Conservation (phyloP, 768 basidiomycete genomes). For the Hypholoma fasciculare region DNA sequence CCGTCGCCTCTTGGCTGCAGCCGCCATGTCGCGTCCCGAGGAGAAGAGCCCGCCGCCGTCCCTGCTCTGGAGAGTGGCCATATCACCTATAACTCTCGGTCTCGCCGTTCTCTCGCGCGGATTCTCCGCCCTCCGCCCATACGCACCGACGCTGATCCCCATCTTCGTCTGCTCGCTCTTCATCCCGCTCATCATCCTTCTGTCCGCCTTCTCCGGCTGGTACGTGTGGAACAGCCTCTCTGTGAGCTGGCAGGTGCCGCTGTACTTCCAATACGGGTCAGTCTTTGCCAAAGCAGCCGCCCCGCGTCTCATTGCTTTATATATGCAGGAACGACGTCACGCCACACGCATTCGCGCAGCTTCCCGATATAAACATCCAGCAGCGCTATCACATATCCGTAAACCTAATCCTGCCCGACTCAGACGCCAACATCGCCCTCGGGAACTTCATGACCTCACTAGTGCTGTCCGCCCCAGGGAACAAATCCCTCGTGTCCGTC, state of each 20-base stretch:
- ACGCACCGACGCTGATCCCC: slow-evolving; percentile 67
- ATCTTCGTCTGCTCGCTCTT: slow-evolving; percentile 58
- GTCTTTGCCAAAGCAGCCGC: background rate
- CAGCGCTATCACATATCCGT: slow-evolving; percentile 81
- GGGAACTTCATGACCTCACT: slow-evolving; percentile 86
- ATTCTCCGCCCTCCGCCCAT: slow-evolving; percentile 38
- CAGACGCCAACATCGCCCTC: slow-evolving; percentile 66
- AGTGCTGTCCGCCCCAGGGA: slow-evolving; percentile 56
- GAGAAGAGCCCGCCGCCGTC: background rate
- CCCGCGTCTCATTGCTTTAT: background rate
- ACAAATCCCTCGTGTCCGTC: slow-evolving; percentile 59
- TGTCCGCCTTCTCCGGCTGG: slow-evolving; percentile 70
- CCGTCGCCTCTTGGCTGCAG: background rate
- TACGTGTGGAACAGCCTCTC: slow-evolving; percentile 75
- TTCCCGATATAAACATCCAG: slow-evolving; percentile 52
- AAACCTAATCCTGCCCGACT: slow-evolving; percentile 62
- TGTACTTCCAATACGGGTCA: slow-evolving; percentile 83
- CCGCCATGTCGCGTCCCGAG: slow-evolving; percentile 1
- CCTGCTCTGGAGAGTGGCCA: background rate
- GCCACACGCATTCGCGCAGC: slow-evolving; percentile 59
- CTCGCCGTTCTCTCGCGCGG: slow-evolving; percentile 23
- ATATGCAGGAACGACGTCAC: slow-evolving; percentile 54
- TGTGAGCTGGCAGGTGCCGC: slow-evolving; percentile 64
- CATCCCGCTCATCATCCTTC: slow-evolving; percentile 58
- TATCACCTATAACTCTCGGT: slow-evolving; percentile 8